Percentiles rank a stretch among this genome's conserved stretches.
These are phyloP conservation scores for Begonia peltatifolia DNA, from an alignment of 306 rosid genomes.

Conservation along the genomic window DNA sequence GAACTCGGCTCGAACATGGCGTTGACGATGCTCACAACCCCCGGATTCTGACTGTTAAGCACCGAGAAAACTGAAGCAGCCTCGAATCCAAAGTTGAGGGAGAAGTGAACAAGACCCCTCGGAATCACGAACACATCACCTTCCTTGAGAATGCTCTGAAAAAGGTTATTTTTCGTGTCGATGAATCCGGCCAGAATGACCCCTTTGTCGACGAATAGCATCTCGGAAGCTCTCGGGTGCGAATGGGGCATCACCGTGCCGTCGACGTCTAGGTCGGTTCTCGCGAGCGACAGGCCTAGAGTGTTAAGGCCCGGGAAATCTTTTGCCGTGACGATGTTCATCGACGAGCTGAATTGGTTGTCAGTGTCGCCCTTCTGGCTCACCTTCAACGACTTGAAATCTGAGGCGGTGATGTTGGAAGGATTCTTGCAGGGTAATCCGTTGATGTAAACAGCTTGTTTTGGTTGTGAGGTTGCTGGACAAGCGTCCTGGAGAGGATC, in stretches of 20 bases:
- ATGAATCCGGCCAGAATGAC: slow-evolving; percentile 36
- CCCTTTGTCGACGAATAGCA: slow-evolving; percentile 45
- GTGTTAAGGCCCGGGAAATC: slow-evolving; percentile 61
- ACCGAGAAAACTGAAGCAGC: slow-evolving; percentile 37
- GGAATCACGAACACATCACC: slow-evolving; percentile 76
- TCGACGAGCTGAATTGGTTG: slow-evolving; percentile 17
- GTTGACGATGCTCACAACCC: slow-evolving; percentile 17
- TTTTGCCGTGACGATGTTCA: slow-evolving; percentile 36
- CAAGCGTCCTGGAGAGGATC: no score
- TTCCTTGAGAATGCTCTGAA: slow-evolving; percentile 17
- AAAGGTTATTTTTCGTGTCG: slow-evolving; percentile 35
- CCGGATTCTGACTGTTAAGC: slow-evolving; percentile 65
- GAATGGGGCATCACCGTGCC: slow-evolving; percentile 41
- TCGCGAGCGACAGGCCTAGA: slow-evolving; percentile 47
- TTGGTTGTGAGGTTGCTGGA: no score
- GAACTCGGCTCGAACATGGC: slow-evolving; percentile 16
- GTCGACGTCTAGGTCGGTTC: slow-evolving; percentile 38
- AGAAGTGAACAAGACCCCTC: slow-evolving; percentile 53
- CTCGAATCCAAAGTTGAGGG: slow-evolving; percentile 29
- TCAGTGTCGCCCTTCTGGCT: slow-evolving; percentile 26
- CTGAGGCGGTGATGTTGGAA: slow-evolving; percentile 10
- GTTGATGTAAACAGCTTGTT: no score
- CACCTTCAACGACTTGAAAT: slow-evolving; percentile 46
- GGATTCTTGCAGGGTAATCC: no score
- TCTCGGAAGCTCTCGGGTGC: slow-evolving; percentile 66